These are phyloP conservation scores for Myxozyma monticola DNA, from an alignment of 805 yeast species.

Conservation along the genomic window DNA sequence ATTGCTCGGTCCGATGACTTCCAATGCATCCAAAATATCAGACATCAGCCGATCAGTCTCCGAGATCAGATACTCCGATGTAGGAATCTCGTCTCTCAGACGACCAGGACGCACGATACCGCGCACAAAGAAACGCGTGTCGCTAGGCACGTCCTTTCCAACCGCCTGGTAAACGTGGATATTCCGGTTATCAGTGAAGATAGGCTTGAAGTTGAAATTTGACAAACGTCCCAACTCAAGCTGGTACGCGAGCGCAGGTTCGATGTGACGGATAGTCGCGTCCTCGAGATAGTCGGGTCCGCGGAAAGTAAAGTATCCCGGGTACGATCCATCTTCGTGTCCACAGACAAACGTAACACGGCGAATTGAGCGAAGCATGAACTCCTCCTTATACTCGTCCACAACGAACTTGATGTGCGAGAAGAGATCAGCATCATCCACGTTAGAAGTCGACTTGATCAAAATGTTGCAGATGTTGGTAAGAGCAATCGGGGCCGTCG, in stretches of 20 bases:
- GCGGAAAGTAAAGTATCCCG: conserved; percentile 92
- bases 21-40: conserved; percentile 91
- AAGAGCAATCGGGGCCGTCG: conserved; percentile 41
- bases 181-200: conserved; percentile 94
- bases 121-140: conserved; percentile 93
- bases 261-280: conserved; percentile 93
- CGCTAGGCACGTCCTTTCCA: conserved; percentile 90
- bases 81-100: conserved; percentile 87
- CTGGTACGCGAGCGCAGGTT: conserved; percentile 98
- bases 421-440: conserved; percentile 66
- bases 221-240: conserved; percentile 91
- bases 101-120: conserved; percentile 97
- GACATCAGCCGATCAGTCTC: conserved; percentile 96
- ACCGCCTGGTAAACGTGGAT: conserved; percentile 96
- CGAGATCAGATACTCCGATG: conserved; percentile 90
- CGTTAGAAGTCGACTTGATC: conserved; percentile 67
- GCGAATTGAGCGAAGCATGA: conserved; percentile 73
- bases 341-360: conserved; percentile 92
- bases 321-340: conserved; percentile 79
- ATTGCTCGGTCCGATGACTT: conserved; percentile 89
- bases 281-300: conserved; percentile 86
- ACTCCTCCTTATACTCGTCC: conserved; percentile 67
- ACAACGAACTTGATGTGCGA: conserved; percentile 63
- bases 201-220: conserved; percentile 91
- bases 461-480: conserved; percentile 83